Percentiles rank a stretch among this genome's conserved stretches.
phyloP scores from a whole-genome alignment of 2,329 filamentous ascomycete genomes.

The Fusarium kyushuense region DNA sequence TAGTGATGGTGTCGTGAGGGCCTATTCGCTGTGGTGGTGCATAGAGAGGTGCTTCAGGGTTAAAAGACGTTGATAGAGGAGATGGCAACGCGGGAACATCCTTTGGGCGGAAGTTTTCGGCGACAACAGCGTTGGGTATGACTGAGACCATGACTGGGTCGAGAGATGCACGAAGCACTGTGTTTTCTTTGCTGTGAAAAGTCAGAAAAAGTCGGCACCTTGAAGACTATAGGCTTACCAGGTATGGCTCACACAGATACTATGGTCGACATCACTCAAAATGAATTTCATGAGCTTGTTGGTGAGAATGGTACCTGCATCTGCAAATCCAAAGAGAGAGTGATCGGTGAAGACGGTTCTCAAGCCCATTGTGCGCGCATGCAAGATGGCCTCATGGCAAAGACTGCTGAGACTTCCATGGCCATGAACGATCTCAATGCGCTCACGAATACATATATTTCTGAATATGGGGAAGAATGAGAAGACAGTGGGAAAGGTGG shows the following conservation, averaged over 20 bases:
- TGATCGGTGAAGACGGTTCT: constrained; percentile 98
- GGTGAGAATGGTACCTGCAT: constrained; percentile 93
- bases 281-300: constrained; percentile 98
- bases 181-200: constrained; percentile 88
- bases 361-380: constrained; percentile 95
- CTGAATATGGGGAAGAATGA: constrained; percentile 98
- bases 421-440: constrained; percentile 98
- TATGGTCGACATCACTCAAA: constrained; percentile 96
- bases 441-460: constrained; percentile 93
- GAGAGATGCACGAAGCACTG: constrained; percentile 90
- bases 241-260: constrained; percentile 98
- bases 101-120: constrained; percentile 89
- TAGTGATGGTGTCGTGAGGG: constrained; percentile 89
- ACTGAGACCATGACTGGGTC: constrained; percentile 98
- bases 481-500: constrained; percentile 96
- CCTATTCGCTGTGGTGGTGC: constrained; percentile 76
- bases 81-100: constrained; percentile 54
- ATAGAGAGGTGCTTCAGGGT: constrained; percentile 51
- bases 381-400: constrained; percentile 93
- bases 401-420: constrained; percentile 93
- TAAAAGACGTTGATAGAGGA: constrained; percentile 51
- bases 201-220: constrained; percentile 32
- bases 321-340: constrained; percentile 96
- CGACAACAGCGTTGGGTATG: constrained; percentile 96
- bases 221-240: constrained; percentile 68